Evolutionary conservation across 2,329 filamentous ascomycete species (phyloP), one percentile per base, ranked within the genome.

Genomic region (Cadophora gregata): DNA sequence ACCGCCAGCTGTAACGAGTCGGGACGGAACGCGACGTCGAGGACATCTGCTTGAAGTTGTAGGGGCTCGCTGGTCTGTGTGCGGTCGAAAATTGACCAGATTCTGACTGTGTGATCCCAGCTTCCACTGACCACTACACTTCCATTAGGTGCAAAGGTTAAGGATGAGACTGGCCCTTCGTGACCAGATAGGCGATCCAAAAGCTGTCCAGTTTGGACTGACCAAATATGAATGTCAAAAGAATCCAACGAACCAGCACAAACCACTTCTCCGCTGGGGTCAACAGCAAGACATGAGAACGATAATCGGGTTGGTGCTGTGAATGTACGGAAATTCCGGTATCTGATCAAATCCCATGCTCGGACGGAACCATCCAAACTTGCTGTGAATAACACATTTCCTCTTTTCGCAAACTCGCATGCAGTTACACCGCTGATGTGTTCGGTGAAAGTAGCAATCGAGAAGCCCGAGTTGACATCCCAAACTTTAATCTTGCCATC

Each of bases 401-500:
- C 96, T 77, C 93, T 91, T 80, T 96, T 97, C 0, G 96, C 91
- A 79, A 98, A 98, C 73, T 97, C 91, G 78, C 94, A 97, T 0
- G 93, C 92, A 12, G 95, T 98, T 2, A 99, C 93, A 63, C 93
- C 94, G 71, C 93, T 95, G 0, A 92, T 94, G 78, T 99, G 96
- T 79, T 99, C 96, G 0, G 95, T 97, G 74, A 99, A 99, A 0
- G 96, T 99, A 33, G 98, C 95, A 42, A 98, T 92, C 75, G 96
- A 99, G 81, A 99, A 99, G 0, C 96, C 96, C 0, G 96, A 97
- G 66, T 93, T 91, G 33, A 95, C 90, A 78, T 99, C 96, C 96
- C 96, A 99, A 38, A 99, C 93, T 78, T 99, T 99, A 78, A 99
- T 92, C 80, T 98, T 98, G 62, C 96, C 96, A 78, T 99, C 96